Conservation (phyloP, 2,329 filamentous ascomycete species). For the Fusarium pseudonygamai region DNA sequence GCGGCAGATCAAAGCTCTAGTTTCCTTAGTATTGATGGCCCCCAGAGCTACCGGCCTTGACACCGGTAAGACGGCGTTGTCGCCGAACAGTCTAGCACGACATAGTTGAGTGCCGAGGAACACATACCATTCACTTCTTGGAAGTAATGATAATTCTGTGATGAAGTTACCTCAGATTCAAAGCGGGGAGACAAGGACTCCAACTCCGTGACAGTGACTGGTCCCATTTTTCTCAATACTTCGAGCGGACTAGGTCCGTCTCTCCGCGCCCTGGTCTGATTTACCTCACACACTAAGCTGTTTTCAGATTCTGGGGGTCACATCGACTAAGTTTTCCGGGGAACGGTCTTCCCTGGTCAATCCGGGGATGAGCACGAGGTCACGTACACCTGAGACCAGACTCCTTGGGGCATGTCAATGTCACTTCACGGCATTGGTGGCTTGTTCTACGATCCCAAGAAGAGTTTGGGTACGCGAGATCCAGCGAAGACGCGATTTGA, state of each 20-base stretch:
- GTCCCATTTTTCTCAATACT: no score
- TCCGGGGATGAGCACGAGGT: neutral
- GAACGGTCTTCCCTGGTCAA: neutral
- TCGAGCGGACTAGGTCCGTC: neutral
- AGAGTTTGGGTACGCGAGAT: rapidly evolving
- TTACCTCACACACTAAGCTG: neutral
- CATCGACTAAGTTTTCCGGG: neutral
- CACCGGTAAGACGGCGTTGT: neutral
- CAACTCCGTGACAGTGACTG: neutral
- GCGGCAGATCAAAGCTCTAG: neutral
- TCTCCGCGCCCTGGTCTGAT: neutral
- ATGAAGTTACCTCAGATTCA: neutral
- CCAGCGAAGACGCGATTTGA: neutral
- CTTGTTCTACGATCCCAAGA: neutral
- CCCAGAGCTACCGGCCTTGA: neutral
- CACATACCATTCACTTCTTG: neutral
- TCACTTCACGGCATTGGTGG: neutral
- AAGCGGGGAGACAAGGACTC: neutral
- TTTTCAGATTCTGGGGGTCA: neutral
- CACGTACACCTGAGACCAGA: neutral
- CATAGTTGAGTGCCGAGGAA: neutral
- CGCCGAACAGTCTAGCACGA: neutral
- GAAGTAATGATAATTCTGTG: neutral
- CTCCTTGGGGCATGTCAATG: neutral
- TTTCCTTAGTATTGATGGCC: neutral